Base-by-base conservation (phyloP, 305 asterid species). In the Rubia tinctorum region DNA sequence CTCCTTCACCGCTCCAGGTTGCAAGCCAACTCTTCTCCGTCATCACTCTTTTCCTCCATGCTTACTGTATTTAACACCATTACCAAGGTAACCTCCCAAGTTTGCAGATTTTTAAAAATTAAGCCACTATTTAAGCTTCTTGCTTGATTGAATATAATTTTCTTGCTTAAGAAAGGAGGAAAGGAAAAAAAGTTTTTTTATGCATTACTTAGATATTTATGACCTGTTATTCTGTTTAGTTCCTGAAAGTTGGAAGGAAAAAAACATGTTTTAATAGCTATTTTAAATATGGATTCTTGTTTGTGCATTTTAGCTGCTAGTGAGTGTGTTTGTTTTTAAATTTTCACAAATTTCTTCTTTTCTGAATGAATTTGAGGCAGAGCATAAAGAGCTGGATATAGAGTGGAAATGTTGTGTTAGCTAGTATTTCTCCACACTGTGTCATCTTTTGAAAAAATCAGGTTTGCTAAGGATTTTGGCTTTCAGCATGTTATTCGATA, bases 351-450 rank as follows among this genome's bases (percentile, higher is more conserved):
- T 18, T 5, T 68, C 4, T n/a, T n/a, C n/a, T n/a, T n/a, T n/a
- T n/a, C n/a, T n/a, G n/a, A n/a, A n/a, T n/a, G n/a, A n/a, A n/a
- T n/a, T n/a, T n/a, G n/a, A n/a, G n/a, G n/a, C n/a, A n/a, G n/a
- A n/a, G n/a, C n/a, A n/a, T n/a, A n/a, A n/a, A n/a, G n/a, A n/a
- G n/a, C n/a, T n/a, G n/a, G n/a, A n/a, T n/a, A n/a, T n/a, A n/a
- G n/a, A n/a, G n/a, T n/a, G n/a, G n/a, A n/a, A n/a, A n/a, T n/a
- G n/a, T n/a, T n/a, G n/a, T n/a, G n/a, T n/a, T n/a, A n/a, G n/a
- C n/a, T n/a, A n/a, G n/a, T n/a, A 85, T 79, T 86, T 90, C 68
- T 85, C 88, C 75, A 94, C 96, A 49, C 81, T 90, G 23, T 82
- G 88, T 75, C 88, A 90, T 83, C 83, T 90, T 58, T 78, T 91